Evolutionary conservation across 108 stramenopile species (phyloP), one percentile per base, ranked within the genome.

Genomic region (Cyclostephanos tholiformis): DNA sequence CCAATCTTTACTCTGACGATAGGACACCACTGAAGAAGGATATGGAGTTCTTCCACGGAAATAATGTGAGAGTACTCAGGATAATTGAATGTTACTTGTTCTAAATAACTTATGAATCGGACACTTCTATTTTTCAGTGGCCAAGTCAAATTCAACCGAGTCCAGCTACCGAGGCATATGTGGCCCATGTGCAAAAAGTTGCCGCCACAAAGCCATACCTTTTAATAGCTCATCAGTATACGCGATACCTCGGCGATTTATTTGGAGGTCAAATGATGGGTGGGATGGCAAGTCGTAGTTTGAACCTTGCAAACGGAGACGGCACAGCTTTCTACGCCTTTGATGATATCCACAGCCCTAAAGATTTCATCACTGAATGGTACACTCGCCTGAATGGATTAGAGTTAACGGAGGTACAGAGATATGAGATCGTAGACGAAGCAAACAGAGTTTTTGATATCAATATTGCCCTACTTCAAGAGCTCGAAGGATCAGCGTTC

Each of bases 211-310:
- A 80, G 19, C 84, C 82, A 9, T 74, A 83, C 43, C 67, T 86
- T 6, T 67, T 88, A 32, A 55, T 88, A 38, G 88, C 84, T 38
- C 88, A 88, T 77, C 83, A 86, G 43, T 88, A 88, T 68, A 80
- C 85, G 0, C 69, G 88, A 30, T 88, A 88, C 63, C 74, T 88
- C 7, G 88, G 88, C 22, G 88, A 88, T 35, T 67, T 88, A 22
- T 88, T 88, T 74, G 88, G 88, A 5, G 88, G 88, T 48, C 88
- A 88, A 62, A 88, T 88, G 88, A 88, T 88, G 88, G 71, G 83
- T 23, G 77, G 82, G 29, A 88, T 88, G 88, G 88, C 88, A 10
- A 60, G 57, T 9, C 73, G 71, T 23, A 63, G 63, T 29, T 52
- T 88, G 50, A 56, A 72, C 49, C 57, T 86, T 25, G 25, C 53